Evolutionary conservation across 331 rosid species (phyloP), one percentile per base, ranked within the genome.

Genomic region (Prunus yedoensis): DNA sequence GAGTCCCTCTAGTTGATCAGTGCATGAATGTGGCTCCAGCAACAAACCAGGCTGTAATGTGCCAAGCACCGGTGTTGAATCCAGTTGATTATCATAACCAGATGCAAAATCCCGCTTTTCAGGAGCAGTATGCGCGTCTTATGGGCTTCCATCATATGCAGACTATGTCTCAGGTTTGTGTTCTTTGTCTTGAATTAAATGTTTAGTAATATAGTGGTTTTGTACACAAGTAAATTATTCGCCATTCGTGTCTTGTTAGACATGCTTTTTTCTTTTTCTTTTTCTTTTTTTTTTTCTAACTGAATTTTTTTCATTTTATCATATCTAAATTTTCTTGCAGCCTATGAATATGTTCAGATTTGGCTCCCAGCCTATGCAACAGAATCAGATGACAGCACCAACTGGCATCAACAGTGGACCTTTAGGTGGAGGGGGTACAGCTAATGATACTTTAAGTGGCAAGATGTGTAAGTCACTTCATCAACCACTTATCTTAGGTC

Each of bases 111-210:
- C 82, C 85, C 21, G 82, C 78, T 74, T 84, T 90, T 66, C 80
- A 85, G 27, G 97, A 92, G 67, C 93, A 93, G 58, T 83, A 80
- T 60, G 86, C 91, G 15, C 88, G 87, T 73, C 89, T 77, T 68
- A 79, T 93, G 91, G 89, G 89, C n/a, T 86, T 89, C 74, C 96
- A 88, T 60, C 87, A 86, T 8, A 83, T 90, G 90, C 96, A 90
- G 79, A 85, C 78, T 30, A 66, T 87, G 56, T 80, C 94, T 57
- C 98, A 90, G 94, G 97, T 92, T 63, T 16, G 69, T 50, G 3
- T 68, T 79, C 70, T 70, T 73, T 43, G 50, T 61, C 80, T 46
- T 28, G 54, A 41, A 27, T 68, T 25, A 25, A 68, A 23, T 66
- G 45, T 47, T 68, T 8, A 16, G 58, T 68, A 15, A 23, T 16